Base-by-base conservation (phyloP, 495 filamentous ascomycete species). In the Aspergillus haitiensis region DNA sequence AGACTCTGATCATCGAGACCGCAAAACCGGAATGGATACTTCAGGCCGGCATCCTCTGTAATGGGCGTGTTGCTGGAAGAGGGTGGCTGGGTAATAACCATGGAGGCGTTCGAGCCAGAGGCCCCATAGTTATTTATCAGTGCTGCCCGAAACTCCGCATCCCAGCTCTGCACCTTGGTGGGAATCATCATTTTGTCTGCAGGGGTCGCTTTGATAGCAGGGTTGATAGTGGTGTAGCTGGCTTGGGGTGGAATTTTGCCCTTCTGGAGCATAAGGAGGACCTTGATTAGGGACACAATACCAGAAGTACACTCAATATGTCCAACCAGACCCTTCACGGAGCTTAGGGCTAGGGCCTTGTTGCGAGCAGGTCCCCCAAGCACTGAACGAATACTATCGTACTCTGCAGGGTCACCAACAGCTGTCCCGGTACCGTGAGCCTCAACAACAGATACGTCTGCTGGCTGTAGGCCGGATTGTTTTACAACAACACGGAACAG, bases 401-500 rank as follows among this genome's bases (percentile, higher is more conserved):
- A 70, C 68, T 90, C 88, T 0, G 81, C 83, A 0, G 81, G 80
- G 64, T 92, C 88, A 8, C 88, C 88, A 10, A 85, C 85, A 44
- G 82, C 80, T 0, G 88, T 90, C 0, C 88, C 88, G 0, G 88
- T 90, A 7, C 88, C 88, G 66, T 92, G 89, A 68, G 87, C 88
- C 67, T 92, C 89, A 4, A 92, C 83, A 40, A 88, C 81, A 54
- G 82, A 79, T 31, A 91, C 74, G 64, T 92, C 88, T 69, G 87
- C 87, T 1, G 88, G 83, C 37, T 84, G 75, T 5, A 90, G 73
- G 6, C 79, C 73, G 3, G 86, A 80, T 12, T 84, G 67, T 10
- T 78, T 67, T 1, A 86, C 67, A 8, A 89, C 83, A 3, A 78
- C 61, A 0, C 63, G 57, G 56, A 82, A 90, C 0, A 91, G 69